A percentile compares a stretch with the other conserved stretches of the same genome.
These are phyloP conservation scores for Trichophyton rubrum DNA, from an alignment of 2,329 filamentous ascomycete species.

Conservation along the genomic window DNA sequence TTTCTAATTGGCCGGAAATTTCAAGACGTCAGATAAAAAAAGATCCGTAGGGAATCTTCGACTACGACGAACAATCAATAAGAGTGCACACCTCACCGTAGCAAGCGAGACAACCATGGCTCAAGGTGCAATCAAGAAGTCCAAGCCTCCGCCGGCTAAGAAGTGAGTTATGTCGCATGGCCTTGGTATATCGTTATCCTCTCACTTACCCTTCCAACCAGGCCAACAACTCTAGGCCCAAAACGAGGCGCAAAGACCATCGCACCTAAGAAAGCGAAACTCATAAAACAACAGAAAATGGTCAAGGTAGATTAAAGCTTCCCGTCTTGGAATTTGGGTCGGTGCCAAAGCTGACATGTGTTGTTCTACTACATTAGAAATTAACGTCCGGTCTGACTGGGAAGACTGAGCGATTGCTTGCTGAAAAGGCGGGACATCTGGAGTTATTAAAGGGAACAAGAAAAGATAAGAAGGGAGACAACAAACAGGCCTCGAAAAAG, in stretches of 20 bases:
- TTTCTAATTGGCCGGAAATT: background rate
- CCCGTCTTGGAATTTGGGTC: background rate
- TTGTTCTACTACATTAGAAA: slow-evolving; percentile 34
- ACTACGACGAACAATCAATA: background rate
- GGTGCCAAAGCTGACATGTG: slow-evolving; percentile 15
- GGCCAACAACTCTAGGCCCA: slow-evolving; percentile 29
- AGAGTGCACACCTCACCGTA: background rate
- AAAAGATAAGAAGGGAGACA: slow-evolving; percentile 35
- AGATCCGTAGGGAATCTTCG: background rate
- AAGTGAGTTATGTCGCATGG: slow-evolving; percentile 21
- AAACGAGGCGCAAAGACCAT: slow-evolving; percentile 51
- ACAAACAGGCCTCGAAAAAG: slow-evolving; percentile 9
- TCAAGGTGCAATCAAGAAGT: slow-evolving; percentile 39
- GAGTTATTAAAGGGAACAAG: slow-evolving; percentile 56
- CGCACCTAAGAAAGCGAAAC: slow-evolving; percentile 51
- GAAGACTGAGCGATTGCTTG: slow-evolving; percentile 55
- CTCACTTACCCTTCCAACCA: slow-evolving; percentile 9
- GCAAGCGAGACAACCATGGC: slow-evolving; percentile 26
- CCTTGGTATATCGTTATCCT: background rate
- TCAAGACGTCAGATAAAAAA: background rate
- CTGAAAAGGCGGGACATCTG: slow-evolving; percentile 55
- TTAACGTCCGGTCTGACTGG: slow-evolving; percentile 49
- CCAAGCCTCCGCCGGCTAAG: slow-evolving; percentile 26
- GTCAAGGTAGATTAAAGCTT: slow-evolving; percentile 40
- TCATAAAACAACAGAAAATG: slow-evolving; percentile 50